phyloP scores from a whole-genome alignment of 73 alveolate genomes.

The Paramecium bursaria region DNA sequence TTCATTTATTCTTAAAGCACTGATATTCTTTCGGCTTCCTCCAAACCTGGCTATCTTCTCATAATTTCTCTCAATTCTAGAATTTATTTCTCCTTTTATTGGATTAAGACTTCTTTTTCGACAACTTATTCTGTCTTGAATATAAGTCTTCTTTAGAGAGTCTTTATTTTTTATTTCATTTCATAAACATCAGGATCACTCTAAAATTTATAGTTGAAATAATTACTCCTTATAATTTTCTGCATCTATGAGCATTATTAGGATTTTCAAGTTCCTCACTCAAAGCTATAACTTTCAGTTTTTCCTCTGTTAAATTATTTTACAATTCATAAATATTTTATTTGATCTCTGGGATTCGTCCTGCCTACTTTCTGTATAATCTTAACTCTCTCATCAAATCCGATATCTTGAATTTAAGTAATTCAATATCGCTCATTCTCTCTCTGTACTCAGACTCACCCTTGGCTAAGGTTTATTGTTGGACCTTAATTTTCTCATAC shows the following conservation, averaged over 20 bases:
- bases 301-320: constrained; percentile 84
- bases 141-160: constrained; percentile 90
- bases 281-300: constrained; percentile 97
- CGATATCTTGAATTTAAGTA: constrained; percentile 80
- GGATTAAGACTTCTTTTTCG: constrained; percentile 92
- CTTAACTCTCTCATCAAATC: constrained; percentile 79
- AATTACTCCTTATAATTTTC: constrained; percentile 90
- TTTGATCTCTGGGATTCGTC: constrained; percentile 80
- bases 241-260: constrained; percentile 89
- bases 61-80: constrained; percentile 89
- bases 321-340: constrained; percentile 79
- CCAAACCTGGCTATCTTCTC: constrained; percentile 95
- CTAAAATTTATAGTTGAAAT: not conserved
- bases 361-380: constrained; percentile 78
- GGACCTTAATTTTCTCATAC: constrained; percentile 96
- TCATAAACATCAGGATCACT: constrained; percentile 95
- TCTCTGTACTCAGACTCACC: constrained; percentile 84
- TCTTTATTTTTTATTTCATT: constrained; percentile 88
- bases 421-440: constrained; percentile 76
- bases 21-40: constrained; percentile 90
- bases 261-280: constrained; percentile 96
- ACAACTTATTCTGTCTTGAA: constrained; percentile 94
- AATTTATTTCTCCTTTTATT: constrained; percentile 90
- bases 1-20: constrained; percentile 87
- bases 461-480: constrained; percentile 86